Conservation (phyloP, 1,284 basidiomycete species). For the Puccinia horiana region DNA sequence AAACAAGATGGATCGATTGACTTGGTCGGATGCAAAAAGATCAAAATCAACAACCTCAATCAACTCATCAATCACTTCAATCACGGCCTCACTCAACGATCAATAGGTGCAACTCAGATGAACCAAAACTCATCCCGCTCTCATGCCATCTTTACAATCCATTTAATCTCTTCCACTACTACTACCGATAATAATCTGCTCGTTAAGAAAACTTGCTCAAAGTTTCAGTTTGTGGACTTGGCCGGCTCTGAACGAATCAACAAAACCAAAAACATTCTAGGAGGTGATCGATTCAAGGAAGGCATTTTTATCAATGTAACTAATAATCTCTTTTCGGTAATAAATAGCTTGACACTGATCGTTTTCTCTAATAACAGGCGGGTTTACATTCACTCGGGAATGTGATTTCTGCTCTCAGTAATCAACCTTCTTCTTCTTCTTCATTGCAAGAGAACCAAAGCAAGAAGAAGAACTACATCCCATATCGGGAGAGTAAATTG, state of each 20-base stretch:
- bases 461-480: conserved; percentile 38
- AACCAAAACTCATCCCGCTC: conserved; percentile 32
- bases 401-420: conserved; percentile 37
- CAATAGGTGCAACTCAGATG: conserved; percentile 19
- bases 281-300: conserved; percentile 48
- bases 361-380: too few relatives aligned
- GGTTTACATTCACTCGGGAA: conserved; percentile 35
- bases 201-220: conserved; percentile 8
- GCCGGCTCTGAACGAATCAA: conserved; percentile 35
- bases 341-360: not conserved
- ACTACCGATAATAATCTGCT: not conserved
- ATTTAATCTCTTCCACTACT: not conserved
- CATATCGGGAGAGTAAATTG: conserved; percentile 41
- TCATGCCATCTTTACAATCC: conserved; percentile 42
- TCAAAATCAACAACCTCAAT: not conserved
- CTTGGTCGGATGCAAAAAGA: conserved; percentile 11
- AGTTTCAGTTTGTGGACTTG: conserved; percentile 47
- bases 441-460: not conserved
- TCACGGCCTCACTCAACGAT: conserved; percentile 17
- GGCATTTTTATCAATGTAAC: conserved; percentile 41
- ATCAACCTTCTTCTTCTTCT: not conserved
- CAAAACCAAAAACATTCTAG: conserved; percentile 30
- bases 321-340: not conserved
- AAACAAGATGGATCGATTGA: conserved; percentile 16
- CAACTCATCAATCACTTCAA: conserved; percentile 16